Percentiles rank a stretch among this genome's conserved stretches.
phyloP scores from a whole-genome alignment of 495 filamentous ascomycete genomes.

The Sporormia fimetaria region DNA sequence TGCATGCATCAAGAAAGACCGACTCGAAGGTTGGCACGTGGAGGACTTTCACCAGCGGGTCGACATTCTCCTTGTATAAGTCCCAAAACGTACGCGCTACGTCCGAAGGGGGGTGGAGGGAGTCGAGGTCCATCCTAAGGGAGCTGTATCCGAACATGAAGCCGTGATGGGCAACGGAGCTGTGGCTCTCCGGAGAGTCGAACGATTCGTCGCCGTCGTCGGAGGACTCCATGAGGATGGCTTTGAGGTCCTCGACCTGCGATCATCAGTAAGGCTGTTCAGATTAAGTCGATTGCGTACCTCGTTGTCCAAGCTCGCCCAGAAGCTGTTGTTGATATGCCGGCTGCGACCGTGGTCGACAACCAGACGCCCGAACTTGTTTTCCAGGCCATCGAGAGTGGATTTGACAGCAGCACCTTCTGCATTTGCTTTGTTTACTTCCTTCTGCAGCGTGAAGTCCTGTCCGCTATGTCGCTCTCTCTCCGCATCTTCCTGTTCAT shows the following conservation, averaged over 20 bases:
- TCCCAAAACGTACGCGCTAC: slow-evolving; percentile 35
- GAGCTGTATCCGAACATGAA: slow-evolving; percentile 48
- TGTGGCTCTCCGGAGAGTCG: slow-evolving; percentile 45
- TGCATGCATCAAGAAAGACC: slow-evolving; percentile 25
- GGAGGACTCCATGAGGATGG: slow-evolving; percentile 54
- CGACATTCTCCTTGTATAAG: slow-evolving; percentile 40
- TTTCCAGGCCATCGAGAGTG: slow-evolving; percentile 37
- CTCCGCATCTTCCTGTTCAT: slow-evolving; percentile 18
- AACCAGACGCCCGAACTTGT: slow-evolving; percentile 70
- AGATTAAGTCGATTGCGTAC: slow-evolving; percentile 34
- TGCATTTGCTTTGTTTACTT: background rate
- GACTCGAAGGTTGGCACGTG: slow-evolving; percentile 34
- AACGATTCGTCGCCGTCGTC: slow-evolving; percentile 56
- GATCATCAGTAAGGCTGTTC: slow-evolving; percentile 2
- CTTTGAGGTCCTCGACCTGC: slow-evolving; percentile 61
- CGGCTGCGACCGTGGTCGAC: slow-evolving; percentile 67
- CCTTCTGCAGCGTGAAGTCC: background rate
- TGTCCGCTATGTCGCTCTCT: background rate
- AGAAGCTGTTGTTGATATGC: slow-evolving; percentile 83
- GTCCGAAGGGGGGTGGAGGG: slow-evolving; percentile 32
- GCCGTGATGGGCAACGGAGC: slow-evolving; percentile 44
- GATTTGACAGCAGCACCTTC: slow-evolving; percentile 16
- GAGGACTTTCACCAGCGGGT: slow-evolving; percentile 63
- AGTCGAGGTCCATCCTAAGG: slow-evolving; percentile 28
- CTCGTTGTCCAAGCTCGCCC: slow-evolving; percentile 82